Percentiles rank a stretch among this genome's conserved stretches.
Evolutionary conservation across 768 basidiomycete genomes (phyloP).

Genomic region (Tephrocybe rancida): DNA sequence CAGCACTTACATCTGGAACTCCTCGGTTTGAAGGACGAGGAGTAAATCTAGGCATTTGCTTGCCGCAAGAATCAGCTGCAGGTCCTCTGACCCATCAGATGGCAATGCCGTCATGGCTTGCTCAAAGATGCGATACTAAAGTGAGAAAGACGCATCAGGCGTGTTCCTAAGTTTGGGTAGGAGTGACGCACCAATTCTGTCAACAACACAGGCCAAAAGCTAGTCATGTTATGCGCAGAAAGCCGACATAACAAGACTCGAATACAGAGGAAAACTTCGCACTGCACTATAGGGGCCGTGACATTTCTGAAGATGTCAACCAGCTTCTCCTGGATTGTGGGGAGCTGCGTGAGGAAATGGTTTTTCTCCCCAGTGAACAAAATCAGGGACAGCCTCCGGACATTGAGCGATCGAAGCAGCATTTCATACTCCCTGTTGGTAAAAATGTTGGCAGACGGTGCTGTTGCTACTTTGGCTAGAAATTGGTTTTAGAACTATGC

Average conservation of each 20-base stretch:
- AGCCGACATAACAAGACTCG: constrained; percentile 89
- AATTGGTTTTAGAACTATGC: not conserved
- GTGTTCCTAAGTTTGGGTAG: not conserved
- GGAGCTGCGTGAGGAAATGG: constrained; percentile 86
- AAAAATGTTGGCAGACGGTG: constrained; percentile 95
- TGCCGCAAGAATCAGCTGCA: constrained; percentile 82
- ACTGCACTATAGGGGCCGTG: constrained; percentile 82
- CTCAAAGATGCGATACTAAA: constrained; percentile 88
- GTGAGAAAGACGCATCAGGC: not conserved
- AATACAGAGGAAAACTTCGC: constrained; percentile 94
- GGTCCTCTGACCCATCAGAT: constrained; percentile 81
- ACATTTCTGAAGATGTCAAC: constrained; percentile 88
- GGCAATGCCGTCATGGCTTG: constrained; percentile 72
- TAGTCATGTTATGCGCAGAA: constrained; percentile 87
- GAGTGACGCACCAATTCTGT: constrained; percentile 78
- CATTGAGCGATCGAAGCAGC: constrained; percentile 79
- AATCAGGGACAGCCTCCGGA: constrained; percentile 85
- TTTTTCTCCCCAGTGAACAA: constrained; percentile 91
- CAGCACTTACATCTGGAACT: constrained; percentile 87
- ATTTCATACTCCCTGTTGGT: constrained; percentile 95
- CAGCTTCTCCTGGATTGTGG: constrained; percentile 94
- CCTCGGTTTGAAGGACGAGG: constrained; percentile 92
- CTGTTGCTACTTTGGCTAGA: constrained; percentile 75
- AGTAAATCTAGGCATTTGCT: constrained; percentile 94
- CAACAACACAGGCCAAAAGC: constrained; percentile 95